phyloP scores from a whole-genome alignment of 106 monocot genomes.

The Chionographis japonica region DNA sequence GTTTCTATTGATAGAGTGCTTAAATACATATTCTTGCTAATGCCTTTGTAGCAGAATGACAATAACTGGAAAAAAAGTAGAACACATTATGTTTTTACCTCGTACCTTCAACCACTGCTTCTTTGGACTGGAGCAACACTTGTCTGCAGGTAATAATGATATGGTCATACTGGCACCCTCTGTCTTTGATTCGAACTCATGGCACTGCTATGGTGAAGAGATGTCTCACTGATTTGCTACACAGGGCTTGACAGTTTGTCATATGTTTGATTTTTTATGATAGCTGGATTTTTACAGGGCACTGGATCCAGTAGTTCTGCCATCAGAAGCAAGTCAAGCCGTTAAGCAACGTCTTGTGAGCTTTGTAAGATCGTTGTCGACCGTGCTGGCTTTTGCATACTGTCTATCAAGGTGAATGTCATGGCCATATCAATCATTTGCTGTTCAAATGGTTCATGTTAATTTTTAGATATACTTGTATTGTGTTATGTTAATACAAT shows the following conservation, averaged over 20 bases:
- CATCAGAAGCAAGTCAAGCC: slow-evolving; percentile 82
- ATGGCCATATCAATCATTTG: not conserved
- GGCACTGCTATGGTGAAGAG: too few species aligned
- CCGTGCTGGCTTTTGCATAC: slow-evolving; percentile 78
- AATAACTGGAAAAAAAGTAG: slow-evolving; percentile 89
- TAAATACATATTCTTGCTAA: not conserved
- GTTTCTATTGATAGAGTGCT: not conserved
- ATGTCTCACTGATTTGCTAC: too few species aligned
- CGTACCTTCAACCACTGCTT: slow-evolving; percentile 82
- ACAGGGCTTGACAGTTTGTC: too few species aligned
- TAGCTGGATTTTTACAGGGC: slow-evolving; percentile 30
- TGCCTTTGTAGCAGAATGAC: slow-evolving; percentile 36
- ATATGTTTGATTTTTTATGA: too few species aligned
- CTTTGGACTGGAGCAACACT: slow-evolving; percentile 80
- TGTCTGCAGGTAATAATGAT: slow-evolving; percentile 52
- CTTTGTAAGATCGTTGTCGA: slow-evolving; percentile 85
- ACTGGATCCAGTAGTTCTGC: slow-evolving; percentile 57
- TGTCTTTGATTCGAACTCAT: too few species aligned
- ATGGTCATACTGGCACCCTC: too few species aligned
- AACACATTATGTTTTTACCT: slow-evolving; percentile 60
- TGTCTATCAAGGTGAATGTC: slow-evolving; percentile 71
- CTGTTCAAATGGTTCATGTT: not conserved
- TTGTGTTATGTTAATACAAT: too few species aligned
- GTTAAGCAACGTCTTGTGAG: slow-evolving; percentile 78
- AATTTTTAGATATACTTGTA: too few species aligned